Base-by-base conservation (phyloP, 2,329 filamentous ascomycete genomes). In the Leptodontidium sp. region DNA sequence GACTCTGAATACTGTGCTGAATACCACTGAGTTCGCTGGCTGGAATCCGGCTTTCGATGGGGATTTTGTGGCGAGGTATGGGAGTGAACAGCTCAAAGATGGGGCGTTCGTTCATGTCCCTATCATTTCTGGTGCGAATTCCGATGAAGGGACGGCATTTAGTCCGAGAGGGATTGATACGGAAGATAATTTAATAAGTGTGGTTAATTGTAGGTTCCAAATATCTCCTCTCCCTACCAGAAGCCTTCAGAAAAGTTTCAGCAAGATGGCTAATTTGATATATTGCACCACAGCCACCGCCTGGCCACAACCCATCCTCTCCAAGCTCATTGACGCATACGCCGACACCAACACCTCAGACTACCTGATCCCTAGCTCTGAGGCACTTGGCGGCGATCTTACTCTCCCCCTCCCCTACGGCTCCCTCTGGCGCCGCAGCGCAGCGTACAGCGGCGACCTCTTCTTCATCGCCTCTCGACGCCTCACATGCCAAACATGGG, bases 101-200 rank as follows among this genome's bases (percentile, higher is more conserved):
- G 79, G 79, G 1, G 61, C 70, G 12, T 81, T 81, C 55, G 73
- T 74, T 50, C 76, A 78, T 68, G 75, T 81, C 0, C 78, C 79
- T 0, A 84, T 91, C 58, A 82, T 82, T 1, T 72, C 78, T 43
- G 80, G 80, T 15, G 71, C 76, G 6, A 81, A 80, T 66, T 74
- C 72, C 1, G 77, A 79, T 61, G 78, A 79, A 63, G 78, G 76
- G 15, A 73, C 76, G 26, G 63, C 84, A 83, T 4, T 82, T 79
- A 14, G 82, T 88, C 62, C 68, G 29, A 24, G 21, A 11, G 68
- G 71, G 66, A 64, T 70, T 8, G 47, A 70, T 17, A 64, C 55
- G n/a, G 40, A 49, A 14, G 65, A 32, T 8, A 58, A 72, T 55
- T 63, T 72, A 50, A 26, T 64, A 6, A 29, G 38, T 8, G 45